Evolutionary conservation across 129 eudicot species (phyloP).

Genomic region (Flaveria bidentis): DNA sequence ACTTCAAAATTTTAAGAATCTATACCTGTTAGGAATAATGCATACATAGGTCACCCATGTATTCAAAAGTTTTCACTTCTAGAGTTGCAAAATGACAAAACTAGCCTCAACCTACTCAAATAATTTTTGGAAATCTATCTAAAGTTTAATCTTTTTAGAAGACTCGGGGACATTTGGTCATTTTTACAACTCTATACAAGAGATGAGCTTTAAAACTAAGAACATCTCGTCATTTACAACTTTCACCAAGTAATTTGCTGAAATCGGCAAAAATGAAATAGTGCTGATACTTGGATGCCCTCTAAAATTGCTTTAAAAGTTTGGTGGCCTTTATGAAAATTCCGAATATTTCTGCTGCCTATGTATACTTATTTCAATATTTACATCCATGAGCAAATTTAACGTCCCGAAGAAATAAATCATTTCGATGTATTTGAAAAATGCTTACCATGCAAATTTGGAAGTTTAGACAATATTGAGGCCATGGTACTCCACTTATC

Average conservation of each 20-base stretch:
- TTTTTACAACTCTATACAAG: slow-evolving; percentile 4
- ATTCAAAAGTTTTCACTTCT: slow-evolving; percentile 9
- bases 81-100: slow-evolving; percentile 8
- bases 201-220: neutral
- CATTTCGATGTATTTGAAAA: slow-evolving; percentile 10
- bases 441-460: slow-evolving; percentile 56
- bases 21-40: neutral
- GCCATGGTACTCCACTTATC: slow-evolving; percentile 87
- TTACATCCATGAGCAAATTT: slow-evolving; percentile 18
- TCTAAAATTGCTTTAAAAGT: neutral
- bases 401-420: slow-evolving; percentile 12
- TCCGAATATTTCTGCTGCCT: neutral
- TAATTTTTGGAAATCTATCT: neutral
- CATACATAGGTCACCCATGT: neutral
- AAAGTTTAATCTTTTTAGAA: neutral
- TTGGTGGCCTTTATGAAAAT: neutral
- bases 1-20: neutral
- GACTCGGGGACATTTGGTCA: neutral
- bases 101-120: neutral
- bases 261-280: neutral
- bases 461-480: slow-evolving; percentile 70
- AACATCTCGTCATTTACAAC: neutral
- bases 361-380: neutral
- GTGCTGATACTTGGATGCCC: neutral
- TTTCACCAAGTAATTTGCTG: neutral